Evolutionary conservation across 1,284 basidiomycete species (phyloP), one percentile per base, ranked within the genome.

Genomic region (Marasmius fiardii): DNA sequence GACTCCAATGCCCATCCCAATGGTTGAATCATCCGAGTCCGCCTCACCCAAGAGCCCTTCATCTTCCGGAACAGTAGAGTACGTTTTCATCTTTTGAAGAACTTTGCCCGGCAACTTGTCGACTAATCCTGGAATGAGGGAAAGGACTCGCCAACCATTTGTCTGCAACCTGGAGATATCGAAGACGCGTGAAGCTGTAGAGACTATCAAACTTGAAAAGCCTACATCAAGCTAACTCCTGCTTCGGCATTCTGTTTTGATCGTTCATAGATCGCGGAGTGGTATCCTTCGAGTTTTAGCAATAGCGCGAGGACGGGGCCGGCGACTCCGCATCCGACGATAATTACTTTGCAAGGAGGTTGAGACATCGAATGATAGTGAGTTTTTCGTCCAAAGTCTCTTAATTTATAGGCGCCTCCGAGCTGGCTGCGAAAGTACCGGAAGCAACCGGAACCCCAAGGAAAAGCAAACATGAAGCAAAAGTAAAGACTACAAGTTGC

Each of bases 261-360:
- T 53, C 74, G 68, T 58, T 79, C 77, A 59, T 77, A 79, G 6
- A 78, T 60, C 53, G 74, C 63, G 0, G 75, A 74, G 1, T 70
- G 62, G 59, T 75, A 78, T 3, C 77, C 76, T 54, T 72, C 72
- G 23, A 61, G 59, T 57, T 76, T 75, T 45, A 80, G 69, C 45
- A 76, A 66, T 28, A 74, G 67, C 2, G 74, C 77, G n/a, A 79
- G 71, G 1, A 76, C 68, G n/a, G 77, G 75, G 14, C 77, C 78
- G 6, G 73, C 76, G 35, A 79, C 73, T 6, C 76, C 77, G n/a
- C 66, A 69, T 14, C 76, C 76, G 16, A 71, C 67, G 58, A 77
- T 68, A 56, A 77, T 73, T 20, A 75, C 69, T 58, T 67, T 72
- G 16, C 28, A 49, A 16, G 47, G 16, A 10, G 28, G 4, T 6